These are phyloP conservation scores for Aspergillus caelatus DNA, from an alignment of 2,329 filamentous ascomycete genomes.

Conservation along the genomic window DNA sequence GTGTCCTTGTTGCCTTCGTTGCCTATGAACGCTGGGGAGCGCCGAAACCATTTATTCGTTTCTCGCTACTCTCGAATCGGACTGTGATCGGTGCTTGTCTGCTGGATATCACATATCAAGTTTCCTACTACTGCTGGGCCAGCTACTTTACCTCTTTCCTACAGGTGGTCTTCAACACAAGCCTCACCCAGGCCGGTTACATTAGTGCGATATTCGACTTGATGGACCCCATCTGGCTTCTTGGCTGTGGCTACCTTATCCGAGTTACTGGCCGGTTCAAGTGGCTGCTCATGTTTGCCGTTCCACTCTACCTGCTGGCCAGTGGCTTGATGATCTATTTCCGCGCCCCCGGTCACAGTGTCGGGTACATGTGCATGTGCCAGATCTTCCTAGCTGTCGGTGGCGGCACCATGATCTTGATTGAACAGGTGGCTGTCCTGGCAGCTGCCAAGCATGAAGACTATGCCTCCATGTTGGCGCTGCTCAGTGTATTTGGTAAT, in stretches of 20 bases:
- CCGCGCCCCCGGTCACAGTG: conserved; percentile 46
- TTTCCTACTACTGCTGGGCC: conserved; percentile 28
- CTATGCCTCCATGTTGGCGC: conserved; percentile 54
- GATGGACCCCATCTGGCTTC: conserved; percentile 56
- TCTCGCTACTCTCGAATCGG: conserved; percentile 44
- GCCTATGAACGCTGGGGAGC: conserved; percentile 57
- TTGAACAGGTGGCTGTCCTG: conserved; percentile 57
- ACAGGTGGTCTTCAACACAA: conserved; percentile 39
- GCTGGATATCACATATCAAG: conserved; percentile 26
- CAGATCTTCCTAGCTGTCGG: conserved; percentile 59
- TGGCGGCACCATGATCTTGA: conserved; percentile 55
- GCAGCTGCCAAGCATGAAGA: conserved; percentile 55
- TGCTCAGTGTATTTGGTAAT: conserved; percentile 38
- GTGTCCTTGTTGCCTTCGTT: conserved; percentile 55
- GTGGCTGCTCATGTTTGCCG: conserved; percentile 50
- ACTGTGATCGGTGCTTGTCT: conserved; percentile 33
- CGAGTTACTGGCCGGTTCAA: conserved; percentile 55
- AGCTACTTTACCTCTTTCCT: conserved; percentile 41
- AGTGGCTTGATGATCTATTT: conserved; percentile 57
- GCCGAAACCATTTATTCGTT: conserved; percentile 29
- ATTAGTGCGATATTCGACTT: conserved; percentile 55
- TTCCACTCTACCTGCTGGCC: conserved; percentile 53
- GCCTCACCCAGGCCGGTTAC: conserved; percentile 37
- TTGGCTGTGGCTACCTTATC: conserved; percentile 56
- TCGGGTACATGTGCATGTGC: conserved; percentile 58